These are phyloP conservation scores for Pyrenophora teres DNA, from an alignment of 2,329 filamentous ascomycete genomes.

Conservation along the genomic window DNA sequence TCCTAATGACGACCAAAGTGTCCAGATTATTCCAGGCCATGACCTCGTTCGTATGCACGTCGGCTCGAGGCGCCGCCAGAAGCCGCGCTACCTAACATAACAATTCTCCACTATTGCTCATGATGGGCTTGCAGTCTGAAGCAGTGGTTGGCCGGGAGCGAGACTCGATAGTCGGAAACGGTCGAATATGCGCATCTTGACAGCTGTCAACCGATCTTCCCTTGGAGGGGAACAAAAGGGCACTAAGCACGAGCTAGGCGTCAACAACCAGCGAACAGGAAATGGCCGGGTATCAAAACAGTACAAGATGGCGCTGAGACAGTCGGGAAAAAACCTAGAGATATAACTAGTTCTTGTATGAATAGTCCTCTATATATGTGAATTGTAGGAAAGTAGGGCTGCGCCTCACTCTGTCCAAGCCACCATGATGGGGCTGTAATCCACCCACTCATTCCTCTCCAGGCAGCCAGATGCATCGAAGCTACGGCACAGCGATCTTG, in stretches of 20 bases:
- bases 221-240: constrained; percentile 13
- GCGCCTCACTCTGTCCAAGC: constrained; percentile 44
- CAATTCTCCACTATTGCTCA: constrained; percentile 18
- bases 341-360: not conserved
- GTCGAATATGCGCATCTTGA: constrained; percentile 1
- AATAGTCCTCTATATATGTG: constrained; percentile 29
- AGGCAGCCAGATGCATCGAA: constrained; percentile 10
- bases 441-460: constrained; percentile 27
- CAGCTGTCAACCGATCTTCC: constrained; percentile 19
- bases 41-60: constrained; percentile 22
- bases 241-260: constrained; percentile 33
- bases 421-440: constrained; percentile 28
- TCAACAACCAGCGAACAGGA: constrained; percentile 12
- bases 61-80: constrained; percentile 20
- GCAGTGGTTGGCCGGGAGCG: constrained; percentile 17
- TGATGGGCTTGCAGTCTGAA: constrained; percentile 31
- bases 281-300: not conserved
- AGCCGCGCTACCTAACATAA: constrained; percentile 25
- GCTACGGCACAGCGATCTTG: not conserved
- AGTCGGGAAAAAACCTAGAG: no score
- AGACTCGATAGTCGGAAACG: not conserved
- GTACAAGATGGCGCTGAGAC: no score
- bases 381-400: constrained; percentile 30
- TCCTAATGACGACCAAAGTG: constrained; percentile 3
- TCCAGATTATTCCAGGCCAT: constrained; percentile 11